Base-by-base conservation (phyloP, 352 stramenopile species). In the Bremia lactucae region DNA sequence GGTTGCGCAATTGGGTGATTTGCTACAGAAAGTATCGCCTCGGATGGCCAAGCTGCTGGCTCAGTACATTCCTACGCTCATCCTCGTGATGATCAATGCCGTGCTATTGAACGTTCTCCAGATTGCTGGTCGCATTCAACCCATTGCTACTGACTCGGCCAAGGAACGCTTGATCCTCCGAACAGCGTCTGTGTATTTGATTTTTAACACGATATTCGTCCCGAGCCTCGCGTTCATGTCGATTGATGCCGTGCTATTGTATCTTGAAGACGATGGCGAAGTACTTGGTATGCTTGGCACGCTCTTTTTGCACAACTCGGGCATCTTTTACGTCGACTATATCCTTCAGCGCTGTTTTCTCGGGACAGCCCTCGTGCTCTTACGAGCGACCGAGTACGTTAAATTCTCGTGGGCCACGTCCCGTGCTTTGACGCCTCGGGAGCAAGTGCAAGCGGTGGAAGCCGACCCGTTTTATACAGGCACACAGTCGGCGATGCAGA, bases 291-390 rank as follows among this genome's bases (percentile, higher is more conserved):
- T 90, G 60, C 60, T 92, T 0, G 79, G 78, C 10, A 86, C 77
- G 28, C 65, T 92, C 14, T 92, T 92, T 52, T 40, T 92, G 31
- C 76, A 86, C 70, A 92, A 92, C 43, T 88, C 79, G 13, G 79
- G 79, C n/a, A 78, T 89, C 28, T 92, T 92, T 48, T 92, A 88
- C 62, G 74, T 89, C 41, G 83, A 87, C 52, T 92, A 92, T 41
- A 71, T 89, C 38, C 65, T 92, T 24, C 79, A 92, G 62, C 74
- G 79, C 11, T 77, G 67, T 31, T 92, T 92, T 50, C 50, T 92
- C 7, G 76, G 79, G 6, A 87, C 76, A 22, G 75, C 74, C 16
- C 71, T 92, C 19, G 74, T 77, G 19, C 46, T 88, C 38, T 48
- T 92, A 36, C 76, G 79, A 6, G 52, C 79, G 42, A 86, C 68